These are phyloP conservation scores for Tulasnella sp. DNA, from an alignment of 768 basidiomycete genomes.

Conservation along the genomic window DNA sequence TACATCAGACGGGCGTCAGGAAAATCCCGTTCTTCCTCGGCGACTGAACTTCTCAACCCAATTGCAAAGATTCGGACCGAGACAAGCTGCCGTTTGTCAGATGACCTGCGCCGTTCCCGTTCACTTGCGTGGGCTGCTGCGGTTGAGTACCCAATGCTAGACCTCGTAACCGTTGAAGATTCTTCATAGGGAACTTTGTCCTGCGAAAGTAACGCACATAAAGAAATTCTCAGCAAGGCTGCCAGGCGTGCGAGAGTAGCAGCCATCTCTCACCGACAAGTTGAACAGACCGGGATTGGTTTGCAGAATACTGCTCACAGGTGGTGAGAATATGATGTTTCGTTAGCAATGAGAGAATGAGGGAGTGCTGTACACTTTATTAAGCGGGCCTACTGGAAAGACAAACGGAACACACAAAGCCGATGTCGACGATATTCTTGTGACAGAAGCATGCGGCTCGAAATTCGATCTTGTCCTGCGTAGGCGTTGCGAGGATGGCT, in stretches of 20 bases:
- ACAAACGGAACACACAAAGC: slow-evolving; percentile 98
- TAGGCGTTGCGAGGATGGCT: slow-evolving; percentile 68
- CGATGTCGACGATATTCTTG: slow-evolving; percentile 90
- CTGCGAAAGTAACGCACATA: slow-evolving; percentile 36
- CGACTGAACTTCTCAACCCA: no score
- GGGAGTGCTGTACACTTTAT: neutral
- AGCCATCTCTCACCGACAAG: slow-evolving; percentile 62
- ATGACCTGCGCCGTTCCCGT: no score
- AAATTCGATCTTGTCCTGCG: slow-evolving; percentile 92
- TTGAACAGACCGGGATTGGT: slow-evolving; percentile 86
- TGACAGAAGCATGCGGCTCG: slow-evolving; percentile 98
- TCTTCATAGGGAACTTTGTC: slow-evolving; percentile 92
- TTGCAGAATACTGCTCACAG: slow-evolving; percentile 83
- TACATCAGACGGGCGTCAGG: no score
- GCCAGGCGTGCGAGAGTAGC: neutral
- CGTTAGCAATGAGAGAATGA: no score
- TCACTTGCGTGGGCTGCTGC: neutral
- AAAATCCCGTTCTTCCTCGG: no score
- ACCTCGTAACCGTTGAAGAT: slow-evolving; percentile 46
- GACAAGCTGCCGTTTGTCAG: neutral
- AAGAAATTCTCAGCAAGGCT: no score
- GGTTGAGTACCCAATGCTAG: slow-evolving; percentile 14
- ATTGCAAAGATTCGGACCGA: no score
- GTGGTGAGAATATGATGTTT: no score
- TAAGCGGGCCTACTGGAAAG: slow-evolving; percentile 78